A percentile compares a stretch with the other conserved stretches of the same genome.
Evolutionary conservation across 169 alveolate species (phyloP).

Genomic region (Cryptosporidium ryanae): DNA sequence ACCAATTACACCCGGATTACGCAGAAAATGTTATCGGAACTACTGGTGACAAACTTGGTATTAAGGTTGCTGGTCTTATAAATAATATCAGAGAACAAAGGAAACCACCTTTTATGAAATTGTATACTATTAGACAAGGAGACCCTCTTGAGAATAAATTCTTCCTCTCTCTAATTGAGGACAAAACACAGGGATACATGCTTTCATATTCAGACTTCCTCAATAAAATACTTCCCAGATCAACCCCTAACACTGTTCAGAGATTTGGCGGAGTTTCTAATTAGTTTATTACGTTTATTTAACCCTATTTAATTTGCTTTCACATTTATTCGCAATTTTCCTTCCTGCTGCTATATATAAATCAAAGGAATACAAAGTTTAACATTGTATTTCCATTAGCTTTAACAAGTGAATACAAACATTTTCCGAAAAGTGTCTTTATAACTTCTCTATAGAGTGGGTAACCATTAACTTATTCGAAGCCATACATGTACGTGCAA

Average conservation of each 20-base stretch:
- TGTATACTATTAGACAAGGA: constrained; percentile 73
- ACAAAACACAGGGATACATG: constrained; percentile 71
- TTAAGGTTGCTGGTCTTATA: constrained; percentile 79
- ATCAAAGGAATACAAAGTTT: no score
- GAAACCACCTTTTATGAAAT: constrained; percentile 76
- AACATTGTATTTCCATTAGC: no score
- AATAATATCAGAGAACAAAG: constrained; percentile 80
- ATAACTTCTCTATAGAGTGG: no score
- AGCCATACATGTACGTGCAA: no score
- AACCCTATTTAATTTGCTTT: no score
- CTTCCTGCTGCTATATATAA: no score
- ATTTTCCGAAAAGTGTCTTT: no score
- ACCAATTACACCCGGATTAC: constrained; percentile 73
- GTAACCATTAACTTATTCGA: no score
- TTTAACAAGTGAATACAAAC: no score
- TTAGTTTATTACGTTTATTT: no score
- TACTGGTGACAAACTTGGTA: constrained; percentile 80
- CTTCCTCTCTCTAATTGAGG: constrained; percentile 67
- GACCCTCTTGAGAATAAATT: constrained; percentile 72
- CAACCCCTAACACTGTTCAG: constrained; percentile 42
- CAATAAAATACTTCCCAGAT: constrained; percentile 54
- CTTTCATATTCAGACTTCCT: constrained; percentile 74
- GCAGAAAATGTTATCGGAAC: constrained; percentile 75
- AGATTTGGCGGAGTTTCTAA: constrained; percentile 28
- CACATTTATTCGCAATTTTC: no score